Base-by-base conservation (phyloP, 2,329 filamentous ascomycete genomes). In the Pseudocercospora eumusae region DNA sequence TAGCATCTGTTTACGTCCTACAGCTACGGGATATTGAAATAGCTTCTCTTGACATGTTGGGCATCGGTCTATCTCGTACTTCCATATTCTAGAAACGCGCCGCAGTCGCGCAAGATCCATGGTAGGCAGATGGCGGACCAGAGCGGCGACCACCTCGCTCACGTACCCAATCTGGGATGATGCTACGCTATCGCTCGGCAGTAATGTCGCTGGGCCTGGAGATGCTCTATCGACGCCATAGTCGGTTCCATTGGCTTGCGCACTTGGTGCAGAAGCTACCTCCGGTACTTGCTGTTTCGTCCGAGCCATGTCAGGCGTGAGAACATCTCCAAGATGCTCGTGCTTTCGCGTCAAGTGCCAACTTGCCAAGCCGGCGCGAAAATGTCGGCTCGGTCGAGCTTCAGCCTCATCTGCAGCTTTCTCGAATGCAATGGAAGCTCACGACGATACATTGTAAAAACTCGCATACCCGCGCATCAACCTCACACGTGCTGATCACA, bases 1-100 rank as follows among this genome's bases (percentile, higher is more conserved):
- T 5, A 50, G 21, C 45, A 50, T 23, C 45, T 50, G 20, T 23
- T 27, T 50, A 20, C 21, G 45, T 15, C 21, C 45, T 23, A 23
- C 20, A 50, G 20, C 13, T 50, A 50, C 23, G 4, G 42, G 18
- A 18, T 21, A 45, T 3, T 28, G 45, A 15, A 50, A 50, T 7
- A 50, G 45, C 45, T 25, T 50, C 45, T 50, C 45, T 23, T 50
- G 45, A 23, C 45, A 50, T 25, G 23, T 23, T 27, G 50, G 13
- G 7, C 27, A 54, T n/a, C 25, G 50, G 18, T 54, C 50, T 11
- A 36, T 54, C 28, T 54, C 50, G 27, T 36, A 54, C n/a, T 54
- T 54, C 25, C 50, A 54, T 11, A 15, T 21, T 36, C 50, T 31
- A 13, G 50, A 54, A 18, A 54, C 50, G 28, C 50, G 50, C 50